phyloP scores from a whole-genome alignment of 805 yeast species.

The Saccharomyces paradoxus region DNA sequence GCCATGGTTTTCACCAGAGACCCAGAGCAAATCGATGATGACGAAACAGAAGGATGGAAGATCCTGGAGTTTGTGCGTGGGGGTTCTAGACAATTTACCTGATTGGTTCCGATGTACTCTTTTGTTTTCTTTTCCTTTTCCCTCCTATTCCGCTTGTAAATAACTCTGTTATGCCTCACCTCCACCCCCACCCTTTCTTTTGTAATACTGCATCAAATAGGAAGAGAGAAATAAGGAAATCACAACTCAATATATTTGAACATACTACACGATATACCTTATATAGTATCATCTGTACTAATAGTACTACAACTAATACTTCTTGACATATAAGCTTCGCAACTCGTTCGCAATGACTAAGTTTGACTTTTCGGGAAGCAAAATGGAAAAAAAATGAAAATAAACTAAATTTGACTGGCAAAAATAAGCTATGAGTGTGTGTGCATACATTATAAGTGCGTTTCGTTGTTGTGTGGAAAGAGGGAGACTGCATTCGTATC shows the following conservation, averaged over 20 bases:
- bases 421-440: not conserved
- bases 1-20: conserved; percentile 92
- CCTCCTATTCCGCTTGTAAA: not conserved
- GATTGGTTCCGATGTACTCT: conserved; percentile 5
- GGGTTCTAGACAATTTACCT: conserved; percentile 76
- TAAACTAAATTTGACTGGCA: not conserved
- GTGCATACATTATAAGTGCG: not conserved
- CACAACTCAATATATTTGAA: not conserved
- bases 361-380: not conserved
- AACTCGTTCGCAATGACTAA: not conserved
- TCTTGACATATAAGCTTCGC: not conserved
- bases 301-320: not conserved
- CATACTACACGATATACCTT: not conserved
- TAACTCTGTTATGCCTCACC: not conserved
- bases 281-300: not conserved
- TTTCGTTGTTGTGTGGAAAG: not conserved
- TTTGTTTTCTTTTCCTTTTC: not conserved
- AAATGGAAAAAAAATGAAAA: not conserved
- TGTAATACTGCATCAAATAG: not conserved
- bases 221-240: not conserved
- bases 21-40: conserved; percentile 84
- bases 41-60: conserved; percentile 95
- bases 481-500: not conserved
- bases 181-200: not conserved
- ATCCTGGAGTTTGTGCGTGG: conserved; percentile 90